Percentiles rank a stretch among this genome's conserved stretches.
phyloP scores from a whole-genome alignment of 345 rosid species.

The Sisymbrium altissimum region DNA sequence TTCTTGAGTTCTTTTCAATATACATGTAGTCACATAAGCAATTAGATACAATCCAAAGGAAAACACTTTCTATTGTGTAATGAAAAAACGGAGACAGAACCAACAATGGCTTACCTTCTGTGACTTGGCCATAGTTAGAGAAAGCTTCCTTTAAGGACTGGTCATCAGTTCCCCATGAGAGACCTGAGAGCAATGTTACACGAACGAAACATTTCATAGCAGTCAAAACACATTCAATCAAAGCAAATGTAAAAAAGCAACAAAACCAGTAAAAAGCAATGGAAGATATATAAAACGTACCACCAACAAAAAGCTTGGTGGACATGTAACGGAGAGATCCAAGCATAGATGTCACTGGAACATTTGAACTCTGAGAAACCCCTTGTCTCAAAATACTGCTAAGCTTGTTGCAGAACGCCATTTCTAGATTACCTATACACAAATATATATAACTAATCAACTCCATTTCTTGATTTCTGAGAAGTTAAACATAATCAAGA shows the following conservation, averaged over 20 bases:
- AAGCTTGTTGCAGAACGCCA: slow-evolving; percentile 64
- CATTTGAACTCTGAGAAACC: slow-evolving; percentile 41
- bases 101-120: slow-evolving; percentile 38
- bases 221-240: neutral
- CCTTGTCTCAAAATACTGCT: slow-evolving; percentile 52
- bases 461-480: neutral
- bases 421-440: slow-evolving; percentile 14
- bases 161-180: slow-evolving; percentile 47
- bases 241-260: neutral
- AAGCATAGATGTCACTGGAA: slow-evolving; percentile 45
- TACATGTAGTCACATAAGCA: neutral
- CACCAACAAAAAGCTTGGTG: slow-evolving; percentile 77
- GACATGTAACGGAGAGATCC: slow-evolving; percentile 50
- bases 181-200: slow-evolving; percentile 29
- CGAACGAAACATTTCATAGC: neutral
- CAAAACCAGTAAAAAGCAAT: neutral
- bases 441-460: neutral
- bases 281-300: slow-evolving; percentile 33
- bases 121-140: slow-evolving; percentile 42
- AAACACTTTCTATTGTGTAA: neutral
- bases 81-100: neutral
- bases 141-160: slow-evolving; percentile 43
- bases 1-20: neutral
- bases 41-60: neutral
- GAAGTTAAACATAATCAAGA: neutral